Percentiles rank a stretch among this genome's conserved stretches.
These are phyloP conservation scores for Clarkia xantiana DNA, from an alignment of 345 rosid genomes.

Conservation along the genomic window DNA sequence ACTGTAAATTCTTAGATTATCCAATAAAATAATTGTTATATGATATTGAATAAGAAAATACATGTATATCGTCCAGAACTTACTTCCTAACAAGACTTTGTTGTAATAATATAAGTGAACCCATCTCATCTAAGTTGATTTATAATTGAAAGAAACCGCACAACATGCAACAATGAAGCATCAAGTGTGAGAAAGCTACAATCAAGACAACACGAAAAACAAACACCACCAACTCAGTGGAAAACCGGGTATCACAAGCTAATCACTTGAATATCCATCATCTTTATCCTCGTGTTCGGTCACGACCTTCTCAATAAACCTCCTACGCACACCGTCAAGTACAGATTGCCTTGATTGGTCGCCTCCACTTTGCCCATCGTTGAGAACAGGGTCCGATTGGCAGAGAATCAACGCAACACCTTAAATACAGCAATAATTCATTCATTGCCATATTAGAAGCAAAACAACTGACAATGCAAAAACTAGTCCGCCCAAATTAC, in stretches of 20 bases:
- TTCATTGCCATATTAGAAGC: too few species aligned
- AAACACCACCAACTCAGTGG: not conserved
- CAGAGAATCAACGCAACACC: constrained; percentile 95
- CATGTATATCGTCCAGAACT: too few species aligned
- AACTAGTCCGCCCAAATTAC: too few species aligned
- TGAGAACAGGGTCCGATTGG: constrained; percentile 80
- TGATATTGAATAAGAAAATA: too few species aligned
- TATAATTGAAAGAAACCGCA: not conserved
- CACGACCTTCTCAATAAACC: constrained; percentile 75
- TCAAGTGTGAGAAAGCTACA: not conserved
- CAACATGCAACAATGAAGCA: not conserved
- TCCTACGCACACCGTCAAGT: constrained; percentile 67
- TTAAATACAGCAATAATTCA: constrained; percentile 7
- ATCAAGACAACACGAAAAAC: not conserved
- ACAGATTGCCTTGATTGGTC: constrained; percentile 59
- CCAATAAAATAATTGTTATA: too few species aligned
- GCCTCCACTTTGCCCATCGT: constrained; percentile 72
- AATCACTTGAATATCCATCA: constrained; percentile 72
- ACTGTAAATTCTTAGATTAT: too few species aligned
- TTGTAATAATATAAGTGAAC: too few species aligned
- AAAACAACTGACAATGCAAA: too few species aligned
- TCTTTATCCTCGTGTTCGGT: constrained; percentile 65
- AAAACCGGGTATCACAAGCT: constrained; percentile 13
- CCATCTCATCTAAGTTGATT: not conserved
- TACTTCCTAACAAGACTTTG: too few species aligned